These are phyloP conservation scores for Brassica nigra DNA, from an alignment of 345 rosid genomes.

Conservation along the genomic window DNA sequence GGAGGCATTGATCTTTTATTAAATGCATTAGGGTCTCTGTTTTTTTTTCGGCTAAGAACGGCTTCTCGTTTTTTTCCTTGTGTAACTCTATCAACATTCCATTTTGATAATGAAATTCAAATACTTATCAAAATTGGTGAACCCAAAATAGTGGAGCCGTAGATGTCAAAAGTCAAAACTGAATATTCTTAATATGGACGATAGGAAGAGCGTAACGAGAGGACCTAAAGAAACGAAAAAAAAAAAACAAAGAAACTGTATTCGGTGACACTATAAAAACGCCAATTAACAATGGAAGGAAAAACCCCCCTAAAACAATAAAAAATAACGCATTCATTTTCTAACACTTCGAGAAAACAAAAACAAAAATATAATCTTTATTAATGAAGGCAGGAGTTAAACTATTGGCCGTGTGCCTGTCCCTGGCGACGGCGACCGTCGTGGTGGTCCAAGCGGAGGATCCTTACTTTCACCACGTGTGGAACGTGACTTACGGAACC, in stretches of 20 bases:
- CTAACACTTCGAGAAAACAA: background rate
- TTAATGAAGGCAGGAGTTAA: slow-evolving; percentile 38
- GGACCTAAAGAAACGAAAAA: slow-evolving; percentile 26
- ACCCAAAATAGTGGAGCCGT: slow-evolving; percentile 24
- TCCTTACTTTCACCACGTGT: slow-evolving; percentile 36
- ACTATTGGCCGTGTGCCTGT: slow-evolving; percentile 33
- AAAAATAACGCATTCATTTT: background rate
- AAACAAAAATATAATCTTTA: background rate
- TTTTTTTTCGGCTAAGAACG: too few relatives aligned
- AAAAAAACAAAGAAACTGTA: slow-evolving; percentile 15
- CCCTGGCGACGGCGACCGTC: slow-evolving; percentile 34
- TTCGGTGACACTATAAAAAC: slow-evolving; percentile 25
- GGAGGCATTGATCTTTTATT: too few relatives aligned
- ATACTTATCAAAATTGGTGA: background rate
- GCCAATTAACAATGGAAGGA: slow-evolving; percentile 16
- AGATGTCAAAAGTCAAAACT: slow-evolving; percentile 14
- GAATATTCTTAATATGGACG: slow-evolving; percentile 32
- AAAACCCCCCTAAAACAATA: background rate
- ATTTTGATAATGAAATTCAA: background rate
- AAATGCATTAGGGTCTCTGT: too few relatives aligned
- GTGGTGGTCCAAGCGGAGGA: background rate
- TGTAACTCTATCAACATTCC: too few relatives aligned
- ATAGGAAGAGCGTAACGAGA: slow-evolving; percentile 35
- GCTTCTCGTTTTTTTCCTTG: too few relatives aligned
- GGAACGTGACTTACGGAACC: slow-evolving; percentile 79